Percentiles rank a stretch among this genome's conserved stretches.
Evolutionary conservation across 1,284 basidiomycete genomes (phyloP).

Genomic region (Ganoderma lucidum): DNA sequence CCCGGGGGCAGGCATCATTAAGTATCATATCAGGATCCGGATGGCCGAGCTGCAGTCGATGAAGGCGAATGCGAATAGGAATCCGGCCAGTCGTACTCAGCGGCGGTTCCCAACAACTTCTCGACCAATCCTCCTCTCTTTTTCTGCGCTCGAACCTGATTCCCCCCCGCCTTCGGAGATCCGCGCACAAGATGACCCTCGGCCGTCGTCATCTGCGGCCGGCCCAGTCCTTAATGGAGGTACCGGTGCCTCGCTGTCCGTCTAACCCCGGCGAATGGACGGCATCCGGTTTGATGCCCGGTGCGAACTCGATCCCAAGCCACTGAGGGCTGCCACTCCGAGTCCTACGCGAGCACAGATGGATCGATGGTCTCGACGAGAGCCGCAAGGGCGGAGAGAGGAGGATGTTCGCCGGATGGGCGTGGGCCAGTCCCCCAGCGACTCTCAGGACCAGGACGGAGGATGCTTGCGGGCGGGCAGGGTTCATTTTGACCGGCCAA

Average conservation of each 20-base stretch:
- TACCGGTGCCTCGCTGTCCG: not conserved
- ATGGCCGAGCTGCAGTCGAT: not conserved
- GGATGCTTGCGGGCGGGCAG: not conserved
- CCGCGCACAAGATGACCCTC: not conserved
- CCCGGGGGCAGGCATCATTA: not conserved
- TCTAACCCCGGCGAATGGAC: not conserved
- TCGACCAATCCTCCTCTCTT: not conserved
- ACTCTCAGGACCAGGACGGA: not conserved
- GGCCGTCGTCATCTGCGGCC: slow-evolving; percentile 1
- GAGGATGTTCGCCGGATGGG: not conserved
- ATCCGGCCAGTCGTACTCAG: not conserved
- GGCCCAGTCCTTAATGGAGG: not conserved
- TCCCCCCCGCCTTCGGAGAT: not conserved
- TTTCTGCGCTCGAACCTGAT: not conserved
- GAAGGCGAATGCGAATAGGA: not conserved
- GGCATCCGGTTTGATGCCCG: slow-evolving; percentile 4
- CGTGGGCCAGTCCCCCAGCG: not conserved
- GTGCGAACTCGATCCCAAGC: not conserved
- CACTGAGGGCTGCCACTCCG: no score
- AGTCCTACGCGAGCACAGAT: not conserved
- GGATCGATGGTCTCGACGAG: not conserved
- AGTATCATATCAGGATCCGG: no score
- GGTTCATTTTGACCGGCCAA: not conserved
- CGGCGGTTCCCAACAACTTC: not conserved
- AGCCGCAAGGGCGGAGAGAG: not conserved